A percentile compares a stretch with the other conserved stretches of the same genome.
Conservation (phyloP, 169 alveolate genomes). For the Theileria annulata region DNA sequence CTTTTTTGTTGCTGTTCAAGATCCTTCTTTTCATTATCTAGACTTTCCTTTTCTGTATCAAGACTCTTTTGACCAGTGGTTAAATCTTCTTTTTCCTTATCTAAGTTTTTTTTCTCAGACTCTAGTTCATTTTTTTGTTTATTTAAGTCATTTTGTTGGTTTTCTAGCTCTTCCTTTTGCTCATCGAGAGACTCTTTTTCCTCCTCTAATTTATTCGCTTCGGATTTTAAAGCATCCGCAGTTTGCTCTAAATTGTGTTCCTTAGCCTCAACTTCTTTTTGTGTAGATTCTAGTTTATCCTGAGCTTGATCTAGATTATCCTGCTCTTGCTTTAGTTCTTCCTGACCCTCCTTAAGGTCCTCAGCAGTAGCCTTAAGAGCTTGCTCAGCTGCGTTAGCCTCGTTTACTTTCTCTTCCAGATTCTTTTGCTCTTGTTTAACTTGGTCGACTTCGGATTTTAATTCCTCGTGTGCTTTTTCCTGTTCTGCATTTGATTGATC, state of each 20-base stretch:
- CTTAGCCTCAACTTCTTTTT: not conserved
- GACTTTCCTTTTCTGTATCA: not conserved
- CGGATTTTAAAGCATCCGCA: conserved; percentile 27
- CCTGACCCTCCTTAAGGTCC: not conserved
- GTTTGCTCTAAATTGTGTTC: conserved; percentile 3
- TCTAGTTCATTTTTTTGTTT: conserved; percentile 3
- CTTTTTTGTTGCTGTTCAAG: not conserved
- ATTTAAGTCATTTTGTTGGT: not conserved
- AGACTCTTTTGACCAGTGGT: not conserved
- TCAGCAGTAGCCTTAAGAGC: conserved; percentile 2
- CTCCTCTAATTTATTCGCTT: conserved; percentile 30
- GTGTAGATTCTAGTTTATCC: conserved; percentile 14
- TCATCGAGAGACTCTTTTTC: conserved; percentile 15
- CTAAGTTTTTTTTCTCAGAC: conserved; percentile 13
- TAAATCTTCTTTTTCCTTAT: not conserved
- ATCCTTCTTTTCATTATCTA: not conserved
- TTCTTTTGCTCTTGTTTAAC: not conserved
- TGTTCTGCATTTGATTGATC: not conserved
- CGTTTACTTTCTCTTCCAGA: conserved; percentile 1
- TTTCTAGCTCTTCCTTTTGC: not conserved
- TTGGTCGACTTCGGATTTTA: not conserved
- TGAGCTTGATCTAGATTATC: conserved; percentile 3
- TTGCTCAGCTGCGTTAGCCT: not conserved
- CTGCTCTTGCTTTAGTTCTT: conserved; percentile 3
- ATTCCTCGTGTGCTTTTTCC: not conserved